A percentile compares a stretch with the other conserved stretches of the same genome.
phyloP scores from a whole-genome alignment of 2,329 filamentous ascomycete genomes.

The Neonectria punicea region DNA sequence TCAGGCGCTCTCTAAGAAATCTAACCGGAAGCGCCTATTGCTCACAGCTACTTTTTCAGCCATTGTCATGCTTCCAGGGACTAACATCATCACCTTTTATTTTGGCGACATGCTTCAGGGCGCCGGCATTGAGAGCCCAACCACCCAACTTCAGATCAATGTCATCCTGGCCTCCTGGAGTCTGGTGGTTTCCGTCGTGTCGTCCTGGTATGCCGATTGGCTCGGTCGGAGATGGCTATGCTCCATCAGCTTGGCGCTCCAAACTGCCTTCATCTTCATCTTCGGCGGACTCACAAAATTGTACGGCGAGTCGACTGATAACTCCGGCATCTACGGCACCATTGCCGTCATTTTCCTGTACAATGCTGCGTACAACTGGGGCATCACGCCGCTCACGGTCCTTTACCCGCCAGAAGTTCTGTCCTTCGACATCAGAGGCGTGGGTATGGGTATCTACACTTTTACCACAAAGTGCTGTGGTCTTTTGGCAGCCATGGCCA shows the following conservation, averaged over 20 bases:
- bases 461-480: conserved; percentile 32
- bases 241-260: conserved; percentile 7
- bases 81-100: conserved; percentile 38
- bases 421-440: conserved; percentile 60
- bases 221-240: conserved; percentile 26
- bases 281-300: conserved; percentile 19
- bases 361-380: conserved; percentile 58
- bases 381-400: conserved; percentile 35
- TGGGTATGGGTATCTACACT: conserved; percentile 28
- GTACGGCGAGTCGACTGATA: conserved; percentile 44
- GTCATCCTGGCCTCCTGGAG: conserved; percentile 36
- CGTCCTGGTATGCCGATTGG: conserved; percentile 23
- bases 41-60: conserved; percentile 18
- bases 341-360: conserved; percentile 63
- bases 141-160: conserved; percentile 52
- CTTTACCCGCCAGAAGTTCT: conserved; percentile 61
- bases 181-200: conserved; percentile 28
- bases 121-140: conserved; percentile 54
- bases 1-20: conserved; percentile 3
- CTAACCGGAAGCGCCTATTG: conserved; percentile 11
- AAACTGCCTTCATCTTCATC: conserved; percentile 16
- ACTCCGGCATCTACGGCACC: conserved; percentile 42
- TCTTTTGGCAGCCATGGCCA: conserved; percentile 23
- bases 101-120: conserved; percentile 52
- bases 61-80: conserved; percentile 27